Evolutionary conservation across 116 monocot genomes (phyloP), one percentile per base, ranked within the genome.

Genomic region (Dioscorea cayenensis): DNA sequence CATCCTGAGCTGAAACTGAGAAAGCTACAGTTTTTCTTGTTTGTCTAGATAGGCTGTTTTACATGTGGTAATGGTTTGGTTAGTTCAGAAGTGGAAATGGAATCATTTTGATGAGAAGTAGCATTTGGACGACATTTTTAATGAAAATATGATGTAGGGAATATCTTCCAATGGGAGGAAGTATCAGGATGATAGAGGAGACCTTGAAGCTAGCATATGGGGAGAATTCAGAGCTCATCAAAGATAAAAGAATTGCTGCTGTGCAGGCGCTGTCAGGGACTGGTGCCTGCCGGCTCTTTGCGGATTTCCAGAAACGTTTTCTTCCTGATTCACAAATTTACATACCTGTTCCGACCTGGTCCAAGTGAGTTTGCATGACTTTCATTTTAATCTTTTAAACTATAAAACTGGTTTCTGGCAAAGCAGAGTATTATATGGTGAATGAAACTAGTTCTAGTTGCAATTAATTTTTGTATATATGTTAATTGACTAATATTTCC

Each of bases 91-190:
- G 5, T 43, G 43, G 43, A 43, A 43, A 43, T 0, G 0, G 12
- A 43, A 43, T 43, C 8, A 43, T 43, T 10, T 43, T 12, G 43
- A 43, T 43, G 43, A 38, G 5, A 6, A 1, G 38, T 38, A 38
- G 38, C 9, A 0, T 38, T 38, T 5, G 38, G 38, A 14, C 10
- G 19, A 35, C 35, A 2, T 17, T 36, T 36, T 22, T 67, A 49
- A 14, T 48, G n/a, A 8, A 48, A 49, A 48, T 29, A 58, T 51
- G 1, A 23, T 64, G 4, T 82, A 99, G 94, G 94, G 99, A 99
- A 68, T 99, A 99, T 66, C 90, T 99, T 73, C 99, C 99, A 28
- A 99, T 99, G 89, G 99, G 91, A 65, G 99, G 99, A 69, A 99
- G 91, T 75, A 67, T 72, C 21, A 84, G 85, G 70, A 89, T 91